phyloP scores from a whole-genome alignment of 306 rosid genomes.

The Albizia julibrissin region DNA sequence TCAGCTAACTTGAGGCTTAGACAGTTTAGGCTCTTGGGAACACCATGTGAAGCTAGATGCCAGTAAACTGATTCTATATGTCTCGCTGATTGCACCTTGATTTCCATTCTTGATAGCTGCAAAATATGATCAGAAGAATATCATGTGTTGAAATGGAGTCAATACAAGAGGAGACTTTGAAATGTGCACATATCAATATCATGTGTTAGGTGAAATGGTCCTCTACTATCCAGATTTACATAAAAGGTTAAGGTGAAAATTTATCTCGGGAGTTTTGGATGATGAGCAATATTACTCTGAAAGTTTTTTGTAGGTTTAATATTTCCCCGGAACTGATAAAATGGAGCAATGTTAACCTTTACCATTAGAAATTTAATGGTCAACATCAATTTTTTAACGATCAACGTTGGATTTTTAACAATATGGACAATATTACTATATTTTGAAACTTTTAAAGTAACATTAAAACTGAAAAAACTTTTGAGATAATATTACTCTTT shows the following conservation, averaged over 20 bases:
- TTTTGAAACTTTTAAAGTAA: too few species aligned
- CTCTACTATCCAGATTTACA: not conserved
- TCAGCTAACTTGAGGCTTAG: slow-evolving; percentile 83
- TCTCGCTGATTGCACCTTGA: slow-evolving; percentile 67
- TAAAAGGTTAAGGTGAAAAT: not conserved
- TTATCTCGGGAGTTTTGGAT: too few species aligned
- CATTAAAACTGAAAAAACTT: too few species aligned
- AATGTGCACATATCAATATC: not conserved
- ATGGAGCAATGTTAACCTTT: rapidly evolving
- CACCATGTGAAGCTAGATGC: slow-evolving; percentile 91
- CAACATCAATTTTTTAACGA: too few species aligned
- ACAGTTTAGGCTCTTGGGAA: slow-evolving; percentile 81
- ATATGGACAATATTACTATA: rapidly evolving
- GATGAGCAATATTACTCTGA: too few species aligned
- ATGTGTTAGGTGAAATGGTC: not conserved
- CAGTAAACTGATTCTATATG: slow-evolving; percentile 77
- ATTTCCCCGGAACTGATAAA: too few species aligned
- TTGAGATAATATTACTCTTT: rapidly evolving
- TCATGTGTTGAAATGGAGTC: not conserved
- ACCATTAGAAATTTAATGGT: too few species aligned
- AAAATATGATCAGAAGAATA: slow-evolving; percentile 27
- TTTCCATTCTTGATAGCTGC: slow-evolving; percentile 84
- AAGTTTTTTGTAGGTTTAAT: too few species aligned
- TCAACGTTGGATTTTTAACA: too few species aligned
- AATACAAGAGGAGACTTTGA: not conserved